phyloP scores from a whole-genome alignment of 352 stramenopile species.

The Globisporangium cylindrosporum region DNA sequence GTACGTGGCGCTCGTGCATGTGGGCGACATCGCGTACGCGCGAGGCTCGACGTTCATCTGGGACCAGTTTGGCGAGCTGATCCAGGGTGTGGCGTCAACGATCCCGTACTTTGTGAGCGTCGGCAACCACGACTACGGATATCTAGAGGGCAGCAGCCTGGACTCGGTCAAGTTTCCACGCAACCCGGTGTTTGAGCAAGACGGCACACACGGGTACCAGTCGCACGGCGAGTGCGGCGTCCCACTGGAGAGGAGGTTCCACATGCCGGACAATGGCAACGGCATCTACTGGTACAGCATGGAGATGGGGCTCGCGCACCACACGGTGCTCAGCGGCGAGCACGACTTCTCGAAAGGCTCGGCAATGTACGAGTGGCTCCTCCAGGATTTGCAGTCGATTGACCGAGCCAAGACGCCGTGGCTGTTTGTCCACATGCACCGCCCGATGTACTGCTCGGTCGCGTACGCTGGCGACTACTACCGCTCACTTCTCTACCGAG shows the following conservation, averaged over 20 bases:
- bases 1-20: conserved; percentile 68
- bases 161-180: conserved; percentile 29
- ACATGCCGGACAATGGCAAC: conserved; percentile 64
- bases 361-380: conserved; percentile 47
- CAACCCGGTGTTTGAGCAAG: conserved; percentile 30
- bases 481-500: conserved; percentile 35
- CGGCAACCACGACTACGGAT: conserved; percentile 52
- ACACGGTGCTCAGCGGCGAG: conserved; percentile 48
- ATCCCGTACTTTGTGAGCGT: conserved; percentile 78
- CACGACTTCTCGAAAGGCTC: conserved; percentile 48
- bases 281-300: conserved; percentile 57
- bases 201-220: conserved; percentile 37
- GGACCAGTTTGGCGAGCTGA: conserved; percentile 83
- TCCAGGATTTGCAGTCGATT: conserved; percentile 40
- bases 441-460: conserved; percentile 55
- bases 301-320: conserved; percentile 45
- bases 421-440: conserved; percentile 57
- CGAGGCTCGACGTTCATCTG: conserved; percentile 67
- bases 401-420: conserved; percentile 50
- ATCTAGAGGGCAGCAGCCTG: conserved; percentile 26
- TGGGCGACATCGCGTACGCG: conserved; percentile 83
- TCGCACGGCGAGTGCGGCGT: conserved; percentile 85
- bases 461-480: conserved; percentile 39
- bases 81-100: conserved; percentile 62
- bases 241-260: conserved; percentile 64